Evolutionary conservation across 2,329 filamentous ascomycete species (phyloP).

Genomic region (Trichophyton benhamiae): DNA sequence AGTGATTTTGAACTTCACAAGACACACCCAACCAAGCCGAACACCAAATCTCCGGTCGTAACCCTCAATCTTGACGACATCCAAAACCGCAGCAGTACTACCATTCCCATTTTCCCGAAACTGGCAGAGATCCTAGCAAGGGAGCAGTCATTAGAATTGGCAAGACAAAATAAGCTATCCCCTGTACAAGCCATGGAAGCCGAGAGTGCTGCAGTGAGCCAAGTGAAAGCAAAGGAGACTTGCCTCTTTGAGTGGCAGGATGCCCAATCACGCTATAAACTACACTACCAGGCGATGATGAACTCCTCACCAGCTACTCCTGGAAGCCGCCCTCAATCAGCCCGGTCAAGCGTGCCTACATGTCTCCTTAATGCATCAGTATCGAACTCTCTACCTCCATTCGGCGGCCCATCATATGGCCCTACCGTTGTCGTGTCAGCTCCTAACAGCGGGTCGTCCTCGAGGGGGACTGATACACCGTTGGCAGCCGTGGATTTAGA

Average conservation of each 20-base stretch:
- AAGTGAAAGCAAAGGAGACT: slow-evolving; percentile 35
- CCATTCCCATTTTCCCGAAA: slow-evolving; percentile 32
- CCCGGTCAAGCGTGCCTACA: not conserved
- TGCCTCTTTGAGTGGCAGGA: slow-evolving; percentile 36
- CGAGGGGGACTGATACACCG: slow-evolving; percentile 22
- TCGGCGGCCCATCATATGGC: slow-evolving; percentile 16
- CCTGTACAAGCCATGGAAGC: slow-evolving; percentile 31
- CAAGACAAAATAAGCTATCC: slow-evolving; percentile 29
- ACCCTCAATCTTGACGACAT: slow-evolving; percentile 24
- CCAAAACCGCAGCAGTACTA: slow-evolving; percentile 29
- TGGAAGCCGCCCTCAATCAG: not conserved
- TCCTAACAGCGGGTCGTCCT: slow-evolving; percentile 21
- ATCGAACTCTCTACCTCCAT: slow-evolving; percentile 10
- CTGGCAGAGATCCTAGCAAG: slow-evolving; percentile 39
- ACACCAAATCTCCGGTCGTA: slow-evolving; percentile 33
- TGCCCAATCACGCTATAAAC: slow-evolving; percentile 31
- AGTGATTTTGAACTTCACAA: slow-evolving; percentile 33
- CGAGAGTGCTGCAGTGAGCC: slow-evolving; percentile 32
- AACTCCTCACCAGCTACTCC: not conserved
- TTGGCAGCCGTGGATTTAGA: slow-evolving; percentile 34
- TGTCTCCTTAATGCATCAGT: slow-evolving; percentile 9
- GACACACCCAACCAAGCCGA: slow-evolving; percentile 29
- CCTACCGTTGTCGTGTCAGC: slow-evolving; percentile 30
- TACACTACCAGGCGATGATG: slow-evolving; percentile 34
- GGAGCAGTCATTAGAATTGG: slow-evolving; percentile 32